Conservation (phyloP, 768 basidiomycete genomes). For the Imleria badia region DNA sequence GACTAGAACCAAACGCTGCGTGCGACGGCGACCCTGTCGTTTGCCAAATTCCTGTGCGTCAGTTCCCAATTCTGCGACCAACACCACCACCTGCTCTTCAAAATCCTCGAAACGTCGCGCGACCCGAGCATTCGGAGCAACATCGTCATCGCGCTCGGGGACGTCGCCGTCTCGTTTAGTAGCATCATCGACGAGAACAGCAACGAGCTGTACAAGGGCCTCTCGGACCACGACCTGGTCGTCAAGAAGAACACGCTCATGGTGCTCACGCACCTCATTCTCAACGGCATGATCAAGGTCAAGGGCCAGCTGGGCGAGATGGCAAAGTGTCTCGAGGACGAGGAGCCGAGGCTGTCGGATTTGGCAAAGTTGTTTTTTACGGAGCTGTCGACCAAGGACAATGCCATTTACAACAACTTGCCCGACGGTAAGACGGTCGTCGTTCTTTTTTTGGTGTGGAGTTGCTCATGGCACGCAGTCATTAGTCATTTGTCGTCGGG, state of each 20-base stretch:
- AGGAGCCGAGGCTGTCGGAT: constrained; percentile 82
- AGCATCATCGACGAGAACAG: constrained; percentile 97
- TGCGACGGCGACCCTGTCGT: constrained; percentile 81
- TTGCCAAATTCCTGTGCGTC: constrained; percentile 97
- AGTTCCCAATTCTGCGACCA: constrained; percentile 92
- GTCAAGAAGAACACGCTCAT: constrained; percentile 99
- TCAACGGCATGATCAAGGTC: constrained; percentile 99
- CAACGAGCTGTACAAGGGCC: constrained; percentile 90
- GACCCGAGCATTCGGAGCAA: constrained; percentile 92
- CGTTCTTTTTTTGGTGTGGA: background rate
- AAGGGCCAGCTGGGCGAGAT: constrained; percentile 99
- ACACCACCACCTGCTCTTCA: constrained; percentile 87
- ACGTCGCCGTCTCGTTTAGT: constrained; percentile 98
- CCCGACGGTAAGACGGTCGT: constrained; percentile 70
- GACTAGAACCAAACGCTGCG: constrained; percentile 82
- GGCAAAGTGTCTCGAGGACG: constrained; percentile 98
- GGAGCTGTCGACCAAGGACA: constrained; percentile 94
- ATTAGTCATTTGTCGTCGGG: constrained; percentile 95
- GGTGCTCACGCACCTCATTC: constrained; percentile 94
- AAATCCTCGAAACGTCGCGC: constrained; percentile 87
- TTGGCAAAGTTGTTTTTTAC: constrained; percentile 98
- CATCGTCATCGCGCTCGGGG: constrained; percentile 96
- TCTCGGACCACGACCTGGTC: constrained; percentile 79
- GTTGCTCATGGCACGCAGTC: constrained; percentile 44
- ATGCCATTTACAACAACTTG: constrained; percentile 98